Base-by-base conservation (phyloP, 129 eudicot species). In the Flaveria sonorensis region DNA sequence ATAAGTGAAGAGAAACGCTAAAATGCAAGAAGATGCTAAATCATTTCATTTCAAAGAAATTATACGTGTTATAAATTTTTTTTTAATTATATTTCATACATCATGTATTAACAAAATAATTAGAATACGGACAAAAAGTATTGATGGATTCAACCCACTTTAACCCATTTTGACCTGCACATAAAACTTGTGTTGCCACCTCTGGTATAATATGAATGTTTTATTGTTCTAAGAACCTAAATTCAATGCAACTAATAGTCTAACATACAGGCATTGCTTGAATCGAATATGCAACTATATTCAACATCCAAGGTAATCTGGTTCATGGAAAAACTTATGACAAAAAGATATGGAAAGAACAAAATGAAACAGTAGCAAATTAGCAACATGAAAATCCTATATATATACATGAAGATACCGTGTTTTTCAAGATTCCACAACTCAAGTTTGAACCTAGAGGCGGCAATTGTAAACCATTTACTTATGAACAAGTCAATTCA, bases 1-100 rank as follows among this genome's bases (percentile, higher is more conserved):
- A 30, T 30, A 0, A 0, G 5, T 3, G 13, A 9, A 21, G 15
- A 57, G 0, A 20, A 57, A 47, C 13, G 15, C 16, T 10, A 14
- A 1, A 43, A 47, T 47, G 3, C 15, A 47, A 47, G 53, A 47
- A 47, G 53, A 47, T 13, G 53, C 53, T 7, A 81, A 81, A 70
- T 10, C 47, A 43, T 43, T 43, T 43, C 12, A 43, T 43, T 43
- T 43, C 10, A 43, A 43, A 43, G 2, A 43, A 43, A 43, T 10
- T 43, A 42, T 42, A 42, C 2, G 43, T 30, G 66, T 19, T 51
- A 16, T 6, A 16, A 51, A 16, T 16, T 5, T 9, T 8, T 8
- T 43, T 43, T 50, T 50, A 50, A 5, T 50, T 16, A 50, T 50
- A 50, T 50, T 15, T 50, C 56, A 50, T 50, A 50, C 19, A 50